A percentile compares a stretch with the other conserved stretches of the same genome.
Evolutionary conservation across 441 rosid species (phyloP).

Genomic region (Jatropha podagrica): DNA sequence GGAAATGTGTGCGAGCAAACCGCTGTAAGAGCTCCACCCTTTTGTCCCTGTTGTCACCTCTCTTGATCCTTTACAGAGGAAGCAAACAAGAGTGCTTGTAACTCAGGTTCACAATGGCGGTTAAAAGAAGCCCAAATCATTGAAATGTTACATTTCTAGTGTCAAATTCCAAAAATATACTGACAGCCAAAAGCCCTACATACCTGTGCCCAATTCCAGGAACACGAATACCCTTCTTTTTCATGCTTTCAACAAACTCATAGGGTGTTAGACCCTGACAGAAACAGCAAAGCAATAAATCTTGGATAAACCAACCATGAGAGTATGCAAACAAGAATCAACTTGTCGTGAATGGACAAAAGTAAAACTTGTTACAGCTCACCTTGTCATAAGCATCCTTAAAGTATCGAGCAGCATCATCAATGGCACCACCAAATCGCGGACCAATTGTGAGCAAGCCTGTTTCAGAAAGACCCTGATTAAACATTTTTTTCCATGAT

Average conservation of each 20-base stretch:
- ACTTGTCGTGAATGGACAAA: neutral
- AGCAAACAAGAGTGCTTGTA: slow-evolving; percentile 14
- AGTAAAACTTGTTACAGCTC: slow-evolving; percentile 22
- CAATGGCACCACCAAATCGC: slow-evolving; percentile 97
- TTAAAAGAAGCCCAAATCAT: slow-evolving; percentile 10
- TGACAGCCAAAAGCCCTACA: neutral
- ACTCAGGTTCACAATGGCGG: slow-evolving; percentile 11
- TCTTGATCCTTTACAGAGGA: slow-evolving; percentile 68
- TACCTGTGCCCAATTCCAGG: slow-evolving; percentile 99
- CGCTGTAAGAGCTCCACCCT: slow-evolving; percentile 89
- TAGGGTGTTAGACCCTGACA: slow-evolving; percentile 77
- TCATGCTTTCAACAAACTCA: slow-evolving; percentile 93
- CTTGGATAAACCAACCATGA: slow-evolving; percentile 12
- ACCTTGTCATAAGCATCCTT: slow-evolving; percentile 95
- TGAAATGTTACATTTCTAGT: slow-evolving; percentile 6
- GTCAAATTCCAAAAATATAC: neutral
- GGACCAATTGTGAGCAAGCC: slow-evolving; percentile 98
- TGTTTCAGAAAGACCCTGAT: slow-evolving; percentile 34
- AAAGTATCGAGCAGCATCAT: slow-evolving; percentile 94
- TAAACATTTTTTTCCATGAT: slow-evolving; percentile 14
- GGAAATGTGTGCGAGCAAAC: slow-evolving; percentile 85
- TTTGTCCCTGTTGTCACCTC: slow-evolving; percentile 93
- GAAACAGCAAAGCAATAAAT: slow-evolving; percentile 17
- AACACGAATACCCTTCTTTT: slow-evolving; percentile 97
- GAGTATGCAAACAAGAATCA: slow-evolving; percentile 11